Percentiles rank a stretch among this genome's conserved stretches.
These are phyloP conservation scores for Saturnispora mendoncae DNA, from an alignment of 805 yeast genomes.

Conservation along the genomic window DNA sequence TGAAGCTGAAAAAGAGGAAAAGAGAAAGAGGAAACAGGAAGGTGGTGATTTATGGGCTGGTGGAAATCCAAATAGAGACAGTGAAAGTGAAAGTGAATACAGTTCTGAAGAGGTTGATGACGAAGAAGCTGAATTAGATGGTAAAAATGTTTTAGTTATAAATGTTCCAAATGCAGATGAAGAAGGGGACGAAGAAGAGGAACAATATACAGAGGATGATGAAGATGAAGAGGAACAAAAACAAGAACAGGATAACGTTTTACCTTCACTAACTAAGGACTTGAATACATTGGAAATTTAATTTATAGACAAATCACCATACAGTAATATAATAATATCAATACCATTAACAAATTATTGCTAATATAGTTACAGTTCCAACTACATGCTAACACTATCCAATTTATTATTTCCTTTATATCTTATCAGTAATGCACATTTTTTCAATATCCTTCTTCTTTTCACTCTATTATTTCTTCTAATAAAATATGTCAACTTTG, in stretches of 20 bases:
- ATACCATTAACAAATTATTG: no score
- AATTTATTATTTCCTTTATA: no score
- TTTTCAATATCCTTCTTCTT: no score
- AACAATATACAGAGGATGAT: not conserved
- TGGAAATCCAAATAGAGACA: constrained; percentile 62
- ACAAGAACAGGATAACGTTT: not conserved
- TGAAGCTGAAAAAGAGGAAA: constrained; percentile 54
- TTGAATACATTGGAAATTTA: no score
- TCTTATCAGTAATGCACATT: no score
- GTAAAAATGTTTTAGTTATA: constrained; percentile 11
- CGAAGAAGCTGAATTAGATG: constrained; percentile 15
- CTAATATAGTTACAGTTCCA: no score
- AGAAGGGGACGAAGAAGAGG: constrained; percentile 12
- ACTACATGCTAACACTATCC: no score
- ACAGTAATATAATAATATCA: no score
- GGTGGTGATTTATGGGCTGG: constrained; percentile 64
- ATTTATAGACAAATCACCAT: no score
- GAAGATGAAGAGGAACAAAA: not conserved
- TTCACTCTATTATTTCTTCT: not conserved
- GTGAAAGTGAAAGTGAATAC: constrained; percentile 18
- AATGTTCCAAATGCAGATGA: constrained; percentile 11
- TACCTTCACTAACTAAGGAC: no score
- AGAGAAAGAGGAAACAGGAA: constrained; percentile 42
- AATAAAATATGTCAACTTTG: constrained; percentile 28
- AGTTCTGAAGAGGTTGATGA: constrained; percentile 17